These are phyloP conservation scores for Wickerhamiella galacta DNA, from an alignment of 805 yeast species.

Conservation along the genomic window DNA sequence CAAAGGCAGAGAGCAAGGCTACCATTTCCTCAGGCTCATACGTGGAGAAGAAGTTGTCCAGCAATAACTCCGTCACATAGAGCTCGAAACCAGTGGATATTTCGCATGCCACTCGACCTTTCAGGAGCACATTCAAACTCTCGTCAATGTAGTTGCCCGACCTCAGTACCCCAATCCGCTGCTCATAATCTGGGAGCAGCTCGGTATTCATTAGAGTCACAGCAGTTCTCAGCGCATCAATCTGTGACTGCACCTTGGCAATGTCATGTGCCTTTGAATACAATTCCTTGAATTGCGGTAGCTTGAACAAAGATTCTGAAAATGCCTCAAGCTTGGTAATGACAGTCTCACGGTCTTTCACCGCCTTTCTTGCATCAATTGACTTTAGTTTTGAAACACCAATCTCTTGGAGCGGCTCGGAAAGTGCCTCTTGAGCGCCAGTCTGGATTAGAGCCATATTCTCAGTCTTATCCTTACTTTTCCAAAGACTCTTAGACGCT, in stretches of 20 bases:
- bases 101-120: conserved; percentile 28
- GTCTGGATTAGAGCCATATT: too few relatives aligned
- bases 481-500: too few relatives aligned
- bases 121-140: conserved; percentile 48
- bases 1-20: conserved; percentile 83
- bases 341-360: conserved; percentile 1
- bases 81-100: conserved; percentile 67
- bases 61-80: conserved; percentile 76
- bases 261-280: conserved; percentile 4
- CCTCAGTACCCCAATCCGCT: conserved; percentile 61
- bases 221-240: conserved; percentile 21
- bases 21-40: conserved; percentile 93
- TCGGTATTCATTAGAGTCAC: conserved; percentile 81
- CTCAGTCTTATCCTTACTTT: too few relatives aligned
- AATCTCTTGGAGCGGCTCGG: conserved; percentile 1
- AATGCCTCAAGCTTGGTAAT: conserved; percentile 1
- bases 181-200: conserved; percentile 83
- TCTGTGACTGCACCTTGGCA: conserved; percentile 2
- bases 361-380: conserved; percentile 1
- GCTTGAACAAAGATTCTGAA: neutral
- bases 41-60: conserved; percentile 83
- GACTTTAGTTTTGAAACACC: conserved; percentile 1
- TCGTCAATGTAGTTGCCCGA: conserved; percentile 69
- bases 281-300: conserved; percentile 1
- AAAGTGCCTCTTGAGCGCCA: neutral